These are phyloP conservation scores for Endogone sp. DNA, from an alignment of 192 early-diverging fungal species.

Conservation along the genomic window DNA sequence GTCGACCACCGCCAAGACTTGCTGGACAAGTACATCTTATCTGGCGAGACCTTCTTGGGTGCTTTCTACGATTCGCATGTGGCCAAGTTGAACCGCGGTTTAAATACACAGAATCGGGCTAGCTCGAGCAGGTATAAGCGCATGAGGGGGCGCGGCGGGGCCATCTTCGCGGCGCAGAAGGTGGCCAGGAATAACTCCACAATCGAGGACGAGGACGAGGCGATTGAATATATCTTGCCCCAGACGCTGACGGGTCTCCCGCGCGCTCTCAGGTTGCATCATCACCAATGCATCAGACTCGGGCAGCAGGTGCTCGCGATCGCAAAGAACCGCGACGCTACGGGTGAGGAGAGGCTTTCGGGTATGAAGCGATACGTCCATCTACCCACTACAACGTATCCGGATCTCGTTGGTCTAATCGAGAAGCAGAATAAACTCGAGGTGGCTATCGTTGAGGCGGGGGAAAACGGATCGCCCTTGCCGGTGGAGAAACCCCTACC, in stretches of 20 bases:
- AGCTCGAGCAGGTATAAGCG: background rate
- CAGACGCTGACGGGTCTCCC: background rate
- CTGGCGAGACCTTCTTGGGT: background rate
- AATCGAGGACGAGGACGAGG: background rate
- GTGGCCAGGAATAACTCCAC: background rate
- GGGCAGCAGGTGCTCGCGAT: background rate
- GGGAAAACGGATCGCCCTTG: background rate
- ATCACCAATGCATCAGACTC: background rate
- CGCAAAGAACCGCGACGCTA: background rate
- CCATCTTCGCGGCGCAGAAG: background rate
- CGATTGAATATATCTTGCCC: background rate
- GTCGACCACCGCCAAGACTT: background rate
- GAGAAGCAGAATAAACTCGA: background rate
- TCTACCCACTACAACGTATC: background rate
- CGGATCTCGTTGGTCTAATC: background rate
- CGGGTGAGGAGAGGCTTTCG: background rate
- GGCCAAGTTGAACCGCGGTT: background rate
- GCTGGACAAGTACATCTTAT: background rate
- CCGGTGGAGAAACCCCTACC: background rate
- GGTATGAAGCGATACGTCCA: background rate
- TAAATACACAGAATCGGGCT: background rate
- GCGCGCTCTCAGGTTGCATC: background rate
- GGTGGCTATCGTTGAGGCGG: background rate
- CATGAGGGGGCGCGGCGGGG: background rate
- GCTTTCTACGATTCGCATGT: background rate